Evolutionary conservation across 495 filamentous ascomycete species (phyloP).

Genomic region (Penicillium cinerascens): DNA sequence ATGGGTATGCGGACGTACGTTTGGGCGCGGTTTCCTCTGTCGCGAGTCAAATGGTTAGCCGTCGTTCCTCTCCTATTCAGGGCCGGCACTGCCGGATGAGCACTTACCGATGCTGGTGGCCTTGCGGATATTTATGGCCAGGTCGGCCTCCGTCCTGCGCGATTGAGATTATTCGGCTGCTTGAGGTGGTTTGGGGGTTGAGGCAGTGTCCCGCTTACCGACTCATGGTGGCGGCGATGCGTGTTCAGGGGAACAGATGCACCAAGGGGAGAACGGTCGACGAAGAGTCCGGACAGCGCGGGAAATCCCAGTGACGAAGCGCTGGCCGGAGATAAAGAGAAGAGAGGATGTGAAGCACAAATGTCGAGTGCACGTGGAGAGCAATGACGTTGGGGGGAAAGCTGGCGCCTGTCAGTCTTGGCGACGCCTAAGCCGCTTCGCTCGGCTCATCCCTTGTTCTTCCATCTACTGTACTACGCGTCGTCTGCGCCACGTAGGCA

Average conservation of each 20-base stretch:
- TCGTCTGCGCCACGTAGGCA: constrained; percentile 4
- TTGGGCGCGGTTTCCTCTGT: constrained; percentile 92
- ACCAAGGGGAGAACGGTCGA: constrained; percentile 18
- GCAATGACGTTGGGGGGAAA: constrained; percentile 40
- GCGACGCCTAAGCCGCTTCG: constrained; percentile 27
- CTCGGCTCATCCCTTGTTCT: constrained; percentile 13
- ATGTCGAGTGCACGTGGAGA: constrained; percentile 17
- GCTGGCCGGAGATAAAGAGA: constrained; percentile 16
- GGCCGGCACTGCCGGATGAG: constrained; percentile 1
- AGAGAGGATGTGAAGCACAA: constrained; percentile 3
- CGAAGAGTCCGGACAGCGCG: constrained; percentile 26
- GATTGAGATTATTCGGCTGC: constrained; percentile 18
- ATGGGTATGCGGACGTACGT: constrained; percentile 49
- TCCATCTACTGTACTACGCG: background rate
- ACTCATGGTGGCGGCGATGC: constrained; percentile 37
- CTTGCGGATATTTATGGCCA: constrained; percentile 94
- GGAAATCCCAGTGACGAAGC: constrained; percentile 2
- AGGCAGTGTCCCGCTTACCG: constrained; percentile 31
- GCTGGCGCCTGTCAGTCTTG: constrained; percentile 39
- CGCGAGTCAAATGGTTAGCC: constrained; percentile 27
- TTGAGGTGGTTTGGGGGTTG: background rate
- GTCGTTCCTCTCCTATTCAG: constrained; percentile 11
- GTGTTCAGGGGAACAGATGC: constrained; percentile 22
- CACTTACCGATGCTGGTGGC: constrained; percentile 78
- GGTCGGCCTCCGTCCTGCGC: constrained; percentile 81